Evolutionary conservation across 129 eudicot species (phyloP).

Genomic region (Oenanthe sinensis): DNA sequence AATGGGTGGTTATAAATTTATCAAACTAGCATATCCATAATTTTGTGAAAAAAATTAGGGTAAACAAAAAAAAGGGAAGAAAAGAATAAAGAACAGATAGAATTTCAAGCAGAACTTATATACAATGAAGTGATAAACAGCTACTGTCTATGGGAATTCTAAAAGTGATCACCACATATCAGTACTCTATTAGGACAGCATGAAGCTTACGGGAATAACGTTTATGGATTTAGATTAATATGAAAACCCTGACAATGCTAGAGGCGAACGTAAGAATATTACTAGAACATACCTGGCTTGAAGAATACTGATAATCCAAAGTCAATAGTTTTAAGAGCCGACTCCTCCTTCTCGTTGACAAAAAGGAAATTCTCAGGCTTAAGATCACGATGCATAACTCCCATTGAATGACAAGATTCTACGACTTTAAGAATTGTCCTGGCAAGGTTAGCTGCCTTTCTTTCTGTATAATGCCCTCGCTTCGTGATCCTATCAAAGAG

Average conservation of each 20-base stretch:
- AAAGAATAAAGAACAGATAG: background rate
- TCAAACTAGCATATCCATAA: background rate
- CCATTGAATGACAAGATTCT: conserved; percentile 54
- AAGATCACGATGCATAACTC: conserved; percentile 59
- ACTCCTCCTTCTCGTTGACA: conserved; percentile 40
- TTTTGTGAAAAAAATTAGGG: background rate
- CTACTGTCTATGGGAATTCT: background rate
- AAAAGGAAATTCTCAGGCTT: conserved; percentile 59
- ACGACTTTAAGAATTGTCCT: conserved; percentile 45
- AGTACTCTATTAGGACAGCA: background rate
- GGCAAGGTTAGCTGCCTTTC: conserved; percentile 54
- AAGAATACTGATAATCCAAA: conserved; percentile 58
- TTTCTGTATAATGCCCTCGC: conserved; percentile 46
- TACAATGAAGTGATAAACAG: background rate
- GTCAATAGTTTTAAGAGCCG: conserved; percentile 48
- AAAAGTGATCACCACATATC: background rate
- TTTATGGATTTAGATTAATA: background rate
- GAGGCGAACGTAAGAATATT: background rate
- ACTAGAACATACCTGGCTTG: conserved; percentile 40
- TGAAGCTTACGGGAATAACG: background rate
- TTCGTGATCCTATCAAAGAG: conserved; percentile 50
- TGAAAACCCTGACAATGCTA: background rate
- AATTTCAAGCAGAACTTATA: background rate
- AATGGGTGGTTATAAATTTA: background rate
- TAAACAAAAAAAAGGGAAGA: background rate